Evolutionary conservation across 192 early-diverging fungal species (phyloP).

Genomic region (Fimicolochytrium jonesii): DNA sequence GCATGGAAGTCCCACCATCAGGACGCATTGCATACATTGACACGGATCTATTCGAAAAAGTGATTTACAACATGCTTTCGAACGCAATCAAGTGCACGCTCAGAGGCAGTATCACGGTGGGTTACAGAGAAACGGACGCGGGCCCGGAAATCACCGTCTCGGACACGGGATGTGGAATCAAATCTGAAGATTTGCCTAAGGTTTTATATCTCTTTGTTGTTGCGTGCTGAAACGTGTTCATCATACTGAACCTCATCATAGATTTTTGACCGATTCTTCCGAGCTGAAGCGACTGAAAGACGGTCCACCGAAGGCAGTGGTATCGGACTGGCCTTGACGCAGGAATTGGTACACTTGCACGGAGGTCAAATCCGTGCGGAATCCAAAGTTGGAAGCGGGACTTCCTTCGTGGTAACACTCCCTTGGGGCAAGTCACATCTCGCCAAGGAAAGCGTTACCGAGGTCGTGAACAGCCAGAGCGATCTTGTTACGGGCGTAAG

Average conservation of each 20-base stretch:
- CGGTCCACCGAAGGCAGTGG: constrained; percentile 46
- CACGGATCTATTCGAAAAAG: constrained; percentile 14
- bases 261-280: too few relatives aligned
- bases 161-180: constrained; percentile 42
- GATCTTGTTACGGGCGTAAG: background rate
- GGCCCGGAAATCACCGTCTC: background rate
- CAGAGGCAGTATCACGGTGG: constrained; percentile 31
- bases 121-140: constrained; percentile 11
- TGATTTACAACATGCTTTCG: constrained; percentile 36
- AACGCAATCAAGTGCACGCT: constrained; percentile 55
- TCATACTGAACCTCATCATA: too few relatives aligned
- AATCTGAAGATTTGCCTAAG: constrained; percentile 25
- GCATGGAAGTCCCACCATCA: background rate
- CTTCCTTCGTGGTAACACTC: constrained; percentile 3
- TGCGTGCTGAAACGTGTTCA: too few relatives aligned
- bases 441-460: background rate
- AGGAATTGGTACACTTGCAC: constrained; percentile 41
- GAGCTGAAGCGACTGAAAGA: background rate
- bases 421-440: constrained; percentile 7
- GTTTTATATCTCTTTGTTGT: constrained; percentile 50
- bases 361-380: constrained; percentile 39
- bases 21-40: background rate
- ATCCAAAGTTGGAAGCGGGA: constrained; percentile 8
- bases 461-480: background rate
- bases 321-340: constrained; percentile 47